These are phyloP conservation scores for Diaporthe amygdali DNA, from an alignment of 2,329 filamentous ascomycete genomes.

Conservation along the genomic window DNA sequence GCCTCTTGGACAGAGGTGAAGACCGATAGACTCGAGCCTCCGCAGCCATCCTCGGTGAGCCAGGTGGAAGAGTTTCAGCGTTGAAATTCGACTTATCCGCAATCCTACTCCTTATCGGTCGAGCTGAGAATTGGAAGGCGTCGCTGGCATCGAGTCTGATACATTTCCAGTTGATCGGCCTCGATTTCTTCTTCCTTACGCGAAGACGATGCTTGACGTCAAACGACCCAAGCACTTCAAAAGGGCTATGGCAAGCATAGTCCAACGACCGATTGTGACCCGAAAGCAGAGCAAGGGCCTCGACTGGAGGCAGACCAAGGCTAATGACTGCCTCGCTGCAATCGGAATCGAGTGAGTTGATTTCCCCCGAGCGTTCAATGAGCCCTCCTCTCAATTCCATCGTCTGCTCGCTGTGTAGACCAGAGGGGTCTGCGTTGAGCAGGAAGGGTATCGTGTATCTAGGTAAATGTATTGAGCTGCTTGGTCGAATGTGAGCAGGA, in stretches of 20 bases:
- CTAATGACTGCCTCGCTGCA: background rate
- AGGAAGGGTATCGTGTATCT: background rate
- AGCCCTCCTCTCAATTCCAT: background rate
- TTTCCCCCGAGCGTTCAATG: background rate
- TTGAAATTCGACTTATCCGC: background rate
- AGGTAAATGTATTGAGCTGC: background rate
- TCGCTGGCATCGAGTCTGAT: background rate
- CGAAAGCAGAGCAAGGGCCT: background rate
- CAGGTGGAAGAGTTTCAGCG: background rate
- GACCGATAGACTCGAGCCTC: background rate
- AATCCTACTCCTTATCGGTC: background rate
- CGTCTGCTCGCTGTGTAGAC: background rate
- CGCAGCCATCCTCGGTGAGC: background rate
- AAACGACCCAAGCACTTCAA: background rate
- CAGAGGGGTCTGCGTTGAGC: background rate
- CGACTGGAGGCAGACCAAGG: background rate
- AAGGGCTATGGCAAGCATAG: background rate
- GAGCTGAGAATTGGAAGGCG: background rate
- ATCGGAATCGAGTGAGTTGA: background rate
- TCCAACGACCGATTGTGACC: background rate
- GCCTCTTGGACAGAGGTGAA: too few species aligned
- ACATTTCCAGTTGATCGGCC: background rate
- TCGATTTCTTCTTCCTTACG: background rate
- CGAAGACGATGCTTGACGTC: background rate
- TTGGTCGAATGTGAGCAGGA: background rate